Base-by-base conservation (phyloP, 164 flowering plant genomes). In the Sextonia rubra region DNA sequence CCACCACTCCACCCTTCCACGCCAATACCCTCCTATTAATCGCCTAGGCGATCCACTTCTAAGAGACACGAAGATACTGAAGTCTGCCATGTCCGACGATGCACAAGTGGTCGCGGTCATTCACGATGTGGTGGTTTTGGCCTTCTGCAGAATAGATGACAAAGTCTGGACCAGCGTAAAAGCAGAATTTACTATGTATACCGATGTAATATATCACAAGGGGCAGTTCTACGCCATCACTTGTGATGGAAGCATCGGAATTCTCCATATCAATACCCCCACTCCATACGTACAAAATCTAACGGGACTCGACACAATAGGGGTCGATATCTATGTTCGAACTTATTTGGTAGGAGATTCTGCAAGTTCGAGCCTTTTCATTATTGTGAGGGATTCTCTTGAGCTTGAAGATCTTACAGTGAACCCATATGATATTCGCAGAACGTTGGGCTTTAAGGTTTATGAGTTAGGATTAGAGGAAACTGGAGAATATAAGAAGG, bases 141-240 rank as follows among this genome's bases (percentile, higher is more conserved):
- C 90, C 1, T 69, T 92, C 70, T 85, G 80, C 30, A 87, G 73
- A 47, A 81, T 85, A 30, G 83, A 80, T 17, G 86, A 86, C 11
- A 79, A 70, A 74, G 67, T 30, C 3, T 92, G 95, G 97, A 75
- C 75, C 55, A 66, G 88, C 32, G 1, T 30, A 30, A 83, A 30
- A 30, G 32, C 32, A 30, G 32, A 30, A 30, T 30, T 30, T 30
- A 30, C 3, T 2, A 0, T 0, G 5, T 30, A 30, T 30, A 2
- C 32, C 4, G 95, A 92, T 79, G 95, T 92, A 23, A 76, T 83
- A 2, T 32, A 78, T 12, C 82, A 71, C 55, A 70, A 79, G 3
- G 94, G 88, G 15, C 58, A 71, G 0, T 86, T 90, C 29, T 90
- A 82, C 73, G 93, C 95, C 0, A 94, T 89, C 15, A 95, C 90